Conservation (phyloP, 495 filamentous ascomycete species). For the Hyphodiscus hymeniophilus region DNA sequence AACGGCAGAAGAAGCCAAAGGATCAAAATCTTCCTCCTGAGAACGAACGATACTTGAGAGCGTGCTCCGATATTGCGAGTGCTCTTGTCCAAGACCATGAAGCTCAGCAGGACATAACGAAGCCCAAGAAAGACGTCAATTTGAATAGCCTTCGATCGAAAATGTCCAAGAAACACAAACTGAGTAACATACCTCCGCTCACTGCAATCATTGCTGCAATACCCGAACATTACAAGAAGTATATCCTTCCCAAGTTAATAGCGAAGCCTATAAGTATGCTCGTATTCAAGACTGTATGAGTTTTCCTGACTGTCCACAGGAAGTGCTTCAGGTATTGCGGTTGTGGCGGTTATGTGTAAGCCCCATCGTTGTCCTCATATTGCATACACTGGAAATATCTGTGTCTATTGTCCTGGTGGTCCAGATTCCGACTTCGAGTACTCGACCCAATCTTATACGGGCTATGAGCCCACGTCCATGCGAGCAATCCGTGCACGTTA, state of each 20-base stretch:
- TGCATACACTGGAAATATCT: slow-evolving; percentile 95
- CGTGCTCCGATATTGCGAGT: slow-evolving; percentile 91
- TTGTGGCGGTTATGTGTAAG: slow-evolving; percentile 99
- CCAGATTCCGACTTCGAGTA: slow-evolving; percentile 98
- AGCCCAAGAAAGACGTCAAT: slow-evolving; percentile 78
- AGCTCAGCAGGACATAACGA: slow-evolving; percentile 57
- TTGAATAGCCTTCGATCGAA: slow-evolving; percentile 83
- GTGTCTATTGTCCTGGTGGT: slow-evolving; percentile 96
- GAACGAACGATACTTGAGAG: slow-evolving; percentile 85
- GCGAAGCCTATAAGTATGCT: slow-evolving; percentile 87
- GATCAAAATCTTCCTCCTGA: slow-evolving; percentile 74
- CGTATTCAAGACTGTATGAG: too few relatives aligned
- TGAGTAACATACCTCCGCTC: slow-evolving; percentile 78
- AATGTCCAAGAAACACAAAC: slow-evolving; percentile 82
- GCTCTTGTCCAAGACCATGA: slow-evolving; percentile 91
- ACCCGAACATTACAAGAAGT: slow-evolving; percentile 98
- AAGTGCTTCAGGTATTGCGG: slow-evolving; percentile 95
- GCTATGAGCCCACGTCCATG: slow-evolving; percentile 98
- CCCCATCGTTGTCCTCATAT: slow-evolving; percentile 97
- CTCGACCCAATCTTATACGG: slow-evolving; percentile 96
- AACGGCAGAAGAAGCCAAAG: slow-evolving; percentile 50
- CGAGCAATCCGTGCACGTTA: slow-evolving; percentile 94
- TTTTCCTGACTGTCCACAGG: slow-evolving; percentile 30
- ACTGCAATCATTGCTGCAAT: slow-evolving; percentile 97
- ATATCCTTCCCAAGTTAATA: slow-evolving; percentile 89